These are phyloP conservation scores for Euphorbia lathyris DNA, from an alignment of 345 rosid species.

Conservation along the genomic window DNA sequence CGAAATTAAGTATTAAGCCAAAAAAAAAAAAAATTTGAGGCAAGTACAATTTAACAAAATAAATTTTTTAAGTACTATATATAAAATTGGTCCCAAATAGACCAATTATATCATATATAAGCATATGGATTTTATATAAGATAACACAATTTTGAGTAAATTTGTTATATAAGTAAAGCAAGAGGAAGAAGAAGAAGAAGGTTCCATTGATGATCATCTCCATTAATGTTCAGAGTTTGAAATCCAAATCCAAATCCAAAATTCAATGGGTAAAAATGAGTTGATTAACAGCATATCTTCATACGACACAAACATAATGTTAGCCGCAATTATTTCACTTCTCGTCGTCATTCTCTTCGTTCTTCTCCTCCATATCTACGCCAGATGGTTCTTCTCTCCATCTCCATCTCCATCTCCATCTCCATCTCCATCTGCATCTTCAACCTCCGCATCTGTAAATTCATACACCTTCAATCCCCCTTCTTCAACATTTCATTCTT, in stretches of 20 bases:
- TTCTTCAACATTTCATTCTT: conserved; percentile 26
- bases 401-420: not conserved
- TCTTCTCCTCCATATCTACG: conserved; percentile 76
- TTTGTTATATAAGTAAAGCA: too few species aligned
- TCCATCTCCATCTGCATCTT: conserved; percentile 24
- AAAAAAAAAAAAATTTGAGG: too few species aligned
- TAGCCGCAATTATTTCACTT: conserved; percentile 68
- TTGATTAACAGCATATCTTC: conserved; percentile 50
- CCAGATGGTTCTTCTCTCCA: conserved; percentile 63
- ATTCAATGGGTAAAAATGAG: conserved; percentile 19
- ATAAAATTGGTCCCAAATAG: too few species aligned
- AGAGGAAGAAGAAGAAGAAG: conserved; percentile 2
- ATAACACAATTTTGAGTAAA: too few species aligned
- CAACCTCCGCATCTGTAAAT: conserved; percentile 30
- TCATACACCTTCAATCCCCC: conserved; percentile 35
- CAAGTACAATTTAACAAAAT: too few species aligned
- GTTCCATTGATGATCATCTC: conserved; percentile 13
- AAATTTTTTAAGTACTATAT: too few species aligned
- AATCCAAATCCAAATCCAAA: too few species aligned
- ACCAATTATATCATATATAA: too few species aligned
- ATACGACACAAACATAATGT: conserved; percentile 59
- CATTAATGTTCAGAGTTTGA: too few species aligned
- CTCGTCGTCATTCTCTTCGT: conserved; percentile 75
- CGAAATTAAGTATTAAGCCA: too few species aligned
- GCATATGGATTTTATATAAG: too few species aligned